phyloP scores from a whole-genome alignment of 768 basidiomycete species.

The Dentipellis fragilis region DNA sequence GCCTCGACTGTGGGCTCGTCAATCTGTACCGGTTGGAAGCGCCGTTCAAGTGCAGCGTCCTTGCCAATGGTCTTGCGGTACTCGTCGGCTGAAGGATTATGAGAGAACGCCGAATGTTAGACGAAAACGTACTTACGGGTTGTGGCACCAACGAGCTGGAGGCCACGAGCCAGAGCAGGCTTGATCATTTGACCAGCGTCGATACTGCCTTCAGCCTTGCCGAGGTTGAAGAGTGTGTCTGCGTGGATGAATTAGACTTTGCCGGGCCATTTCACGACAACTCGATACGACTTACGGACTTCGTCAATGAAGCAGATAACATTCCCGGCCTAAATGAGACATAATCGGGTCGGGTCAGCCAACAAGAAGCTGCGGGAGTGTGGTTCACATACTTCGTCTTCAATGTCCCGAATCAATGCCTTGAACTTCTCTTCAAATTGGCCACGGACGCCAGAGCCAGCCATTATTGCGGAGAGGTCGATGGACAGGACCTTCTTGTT shows the following conservation, averaged over 20 bases:
- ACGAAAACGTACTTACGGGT: slow-evolving; percentile 45
- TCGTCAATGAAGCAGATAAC: slow-evolving; percentile 94
- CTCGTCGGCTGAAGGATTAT: slow-evolving; percentile 51
- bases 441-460: slow-evolving; percentile 84
- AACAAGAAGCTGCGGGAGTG: slow-evolving; percentile 16
- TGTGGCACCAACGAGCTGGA: slow-evolving; percentile 86
- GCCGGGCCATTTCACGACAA: not conserved
- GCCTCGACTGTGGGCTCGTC: slow-evolving; percentile 83
- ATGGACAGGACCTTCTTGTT: slow-evolving; percentile 82
- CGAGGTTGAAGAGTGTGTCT: slow-evolving; percentile 81
- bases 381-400: slow-evolving; percentile 50
- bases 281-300: slow-evolving; percentile 53
- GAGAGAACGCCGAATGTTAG: not conserved
- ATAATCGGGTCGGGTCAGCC: not conserved
- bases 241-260: not conserved
- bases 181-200: slow-evolving; percentile 94
- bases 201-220: slow-evolving; percentile 86
- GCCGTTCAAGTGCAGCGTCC: slow-evolving; percentile 83
- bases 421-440: slow-evolving; percentile 95
- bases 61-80: slow-evolving; percentile 88
- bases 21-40: slow-evolving; percentile 84
- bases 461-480: slow-evolving; percentile 76
- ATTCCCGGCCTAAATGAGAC: slow-evolving; percentile 41
- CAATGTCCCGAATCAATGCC: slow-evolving; percentile 80
- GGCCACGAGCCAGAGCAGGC: slow-evolving; percentile 77